Conservation (phyloP, 257 asterid species). For the Orobanche coerulescens region DNA sequence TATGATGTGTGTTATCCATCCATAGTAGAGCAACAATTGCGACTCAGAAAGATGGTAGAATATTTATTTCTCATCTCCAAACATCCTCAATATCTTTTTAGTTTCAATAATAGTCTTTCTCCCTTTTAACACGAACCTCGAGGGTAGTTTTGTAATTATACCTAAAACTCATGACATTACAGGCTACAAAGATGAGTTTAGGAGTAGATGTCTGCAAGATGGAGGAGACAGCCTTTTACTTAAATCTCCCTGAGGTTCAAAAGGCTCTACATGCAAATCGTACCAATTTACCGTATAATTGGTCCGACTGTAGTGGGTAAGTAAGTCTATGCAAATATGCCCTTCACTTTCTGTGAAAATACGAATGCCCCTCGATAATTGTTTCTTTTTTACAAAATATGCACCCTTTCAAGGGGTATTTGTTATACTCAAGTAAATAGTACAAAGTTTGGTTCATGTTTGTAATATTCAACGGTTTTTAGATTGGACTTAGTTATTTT, state of each 20-base stretch:
- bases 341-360: neutral
- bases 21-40: constrained; percentile 63
- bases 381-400: too few species aligned
- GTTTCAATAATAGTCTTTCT: too few species aligned
- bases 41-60: constrained; percentile 54
- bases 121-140: too few species aligned
- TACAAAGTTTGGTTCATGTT: too few species aligned
- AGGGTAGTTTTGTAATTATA: too few species aligned
- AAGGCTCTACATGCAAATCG: constrained; percentile 75
- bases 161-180: too few species aligned
- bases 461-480: too few species aligned
- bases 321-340: too few species aligned
- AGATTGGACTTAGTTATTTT: neutral
- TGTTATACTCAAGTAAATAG: too few species aligned
- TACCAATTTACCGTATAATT: constrained; percentile 50
- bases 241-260: constrained; percentile 75
- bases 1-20: constrained; percentile 78
- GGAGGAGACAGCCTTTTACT: constrained; percentile 51
- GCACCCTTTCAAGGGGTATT: too few species aligned
- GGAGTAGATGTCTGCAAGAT: constrained; percentile 78
- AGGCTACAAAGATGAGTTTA: constrained; percentile 59
- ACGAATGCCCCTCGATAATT: too few species aligned
- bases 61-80: neutral
- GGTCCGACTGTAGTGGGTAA: constrained; percentile 66
- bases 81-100: neutral